Evolutionary conservation across 2,329 filamentous ascomycete genomes (phyloP), one percentile per base, ranked within the genome.

Genomic region (Fusarium sarcochroum): DNA sequence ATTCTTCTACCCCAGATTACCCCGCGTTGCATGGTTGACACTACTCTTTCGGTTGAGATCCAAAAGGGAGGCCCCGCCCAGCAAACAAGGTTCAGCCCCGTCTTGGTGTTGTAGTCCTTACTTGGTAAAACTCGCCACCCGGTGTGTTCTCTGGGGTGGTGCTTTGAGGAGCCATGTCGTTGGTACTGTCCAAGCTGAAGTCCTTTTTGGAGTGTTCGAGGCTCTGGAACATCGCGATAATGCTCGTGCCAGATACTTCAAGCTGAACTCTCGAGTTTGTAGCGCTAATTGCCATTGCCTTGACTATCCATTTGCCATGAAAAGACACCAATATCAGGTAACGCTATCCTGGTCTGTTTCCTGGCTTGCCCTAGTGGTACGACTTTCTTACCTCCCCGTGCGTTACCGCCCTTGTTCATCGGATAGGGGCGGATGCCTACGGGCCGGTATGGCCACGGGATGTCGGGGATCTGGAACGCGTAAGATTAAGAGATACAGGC

Each of bases 1-100:
- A 18, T 23, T 23, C 32, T 13, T 53, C 46, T 66, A 64, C 62
- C 62, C 62, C 62, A 57, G 62, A 58, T 56, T 66, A 63, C 62
- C 62, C 62, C 62, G 53, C 61, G 35, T 57, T 41, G 17, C 14
- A 44, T 41, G n/a, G 35, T 17, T 23, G 11, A 44, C 23, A 46
- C 60, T 49, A 48, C 20, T 20, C 3, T 40, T 35, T 25, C 27
- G 41, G 25, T 45, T 30, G 35, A 18, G 40, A 41, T 27, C 15
- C 17, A 25, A 18, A 38, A 20, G 10, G n/a, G n/a, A 38, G 35
- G n/a, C 48, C 10, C 37, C 55, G 37, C 38, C 27, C 40, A 7
- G 20, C 10, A 11, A 52, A 40, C 62, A 53, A 63, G 53, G 52
- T 63, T 65, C 37, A 52, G 42, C 47, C 45, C 25, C 11, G 8